Percentiles rank a stretch among this genome's conserved stretches.
Conservation (phyloP, 2,329 filamentous ascomycete genomes). For the Cercospora beticola region DNA sequence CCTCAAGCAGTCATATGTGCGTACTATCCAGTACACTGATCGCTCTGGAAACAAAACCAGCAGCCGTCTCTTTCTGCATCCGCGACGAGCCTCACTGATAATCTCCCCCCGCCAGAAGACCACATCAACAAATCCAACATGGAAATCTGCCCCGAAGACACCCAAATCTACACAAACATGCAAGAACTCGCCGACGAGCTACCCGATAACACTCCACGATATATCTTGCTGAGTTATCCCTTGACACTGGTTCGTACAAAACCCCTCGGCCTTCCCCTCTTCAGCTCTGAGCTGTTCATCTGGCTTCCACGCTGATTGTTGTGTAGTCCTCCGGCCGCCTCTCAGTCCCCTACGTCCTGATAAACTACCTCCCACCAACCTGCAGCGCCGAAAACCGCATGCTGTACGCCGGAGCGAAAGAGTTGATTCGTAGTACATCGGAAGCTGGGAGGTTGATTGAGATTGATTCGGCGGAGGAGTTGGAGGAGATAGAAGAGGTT, state of each 20-base stretch:
- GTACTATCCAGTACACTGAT: too few species aligned
- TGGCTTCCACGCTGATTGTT: too few species aligned
- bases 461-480: conserved; percentile 74
- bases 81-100: too few species aligned
- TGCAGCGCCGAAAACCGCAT: conserved; percentile 85
- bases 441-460: conserved; percentile 89
- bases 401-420: conserved; percentile 94
- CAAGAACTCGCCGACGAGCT: conserved; percentile 82
- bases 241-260: conserved; percentile 74
- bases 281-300: neutral
- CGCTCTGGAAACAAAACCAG: too few species aligned
- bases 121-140: conserved; percentile 86
- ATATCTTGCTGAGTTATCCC: conserved; percentile 86
- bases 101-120: conserved; percentile 55
- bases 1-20: conserved; percentile 94
- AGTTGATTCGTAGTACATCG: conserved; percentile 88
- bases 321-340: conserved; percentile 67
- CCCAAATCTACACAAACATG: conserved; percentile 78
- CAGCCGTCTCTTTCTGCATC: too few species aligned
- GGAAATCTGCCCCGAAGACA: conserved; percentile 81
- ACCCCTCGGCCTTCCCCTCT: neutral
- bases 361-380: conserved; percentile 92
- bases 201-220: conserved; percentile 87
- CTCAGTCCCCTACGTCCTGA: conserved; percentile 87
- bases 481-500: conserved; percentile 76